Conservation (phyloP, 176 grass and related monocot species). For the Saccharum officinarum region DNA sequence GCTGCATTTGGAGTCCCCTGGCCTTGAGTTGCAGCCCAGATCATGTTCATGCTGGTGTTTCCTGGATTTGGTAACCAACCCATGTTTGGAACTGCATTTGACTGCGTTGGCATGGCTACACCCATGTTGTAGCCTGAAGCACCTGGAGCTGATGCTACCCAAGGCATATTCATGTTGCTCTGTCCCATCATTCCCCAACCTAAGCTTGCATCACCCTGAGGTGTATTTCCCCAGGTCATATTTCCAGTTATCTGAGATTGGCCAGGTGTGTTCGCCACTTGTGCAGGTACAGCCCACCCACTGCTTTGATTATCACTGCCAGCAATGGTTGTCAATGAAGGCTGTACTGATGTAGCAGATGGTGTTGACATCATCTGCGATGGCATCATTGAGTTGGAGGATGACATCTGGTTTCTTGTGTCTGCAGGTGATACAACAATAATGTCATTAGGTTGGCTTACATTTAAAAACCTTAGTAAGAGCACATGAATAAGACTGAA, state of each 20-base stretch:
- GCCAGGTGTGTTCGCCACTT: slow-evolving; percentile 53
- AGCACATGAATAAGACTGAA: slow-evolving; percentile 16
- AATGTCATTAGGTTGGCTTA: slow-evolving; percentile 19
- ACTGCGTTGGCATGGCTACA: slow-evolving; percentile 45
- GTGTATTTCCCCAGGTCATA: slow-evolving; percentile 54
- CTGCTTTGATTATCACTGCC: slow-evolving; percentile 45
- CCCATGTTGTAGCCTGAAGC: slow-evolving; percentile 75
- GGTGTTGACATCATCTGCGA: slow-evolving; percentile 39
- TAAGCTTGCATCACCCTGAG: slow-evolving; percentile 66
- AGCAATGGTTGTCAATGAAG: slow-evolving; percentile 11
- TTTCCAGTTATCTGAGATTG: slow-evolving; percentile 51
- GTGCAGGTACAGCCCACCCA: slow-evolving; percentile 46
- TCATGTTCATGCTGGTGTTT: slow-evolving; percentile 68
- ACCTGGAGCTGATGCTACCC: slow-evolving; percentile 56
- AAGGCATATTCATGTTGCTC: slow-evolving; percentile 63
- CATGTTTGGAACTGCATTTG: slow-evolving; percentile 60
- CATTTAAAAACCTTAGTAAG: neutral
- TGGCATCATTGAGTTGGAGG: slow-evolving; percentile 40
- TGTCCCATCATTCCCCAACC: slow-evolving; percentile 54
- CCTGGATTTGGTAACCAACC: slow-evolving; percentile 67
- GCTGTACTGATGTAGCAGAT: slow-evolving; percentile 44
- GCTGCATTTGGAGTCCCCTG: slow-evolving; percentile 53
- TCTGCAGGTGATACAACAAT: slow-evolving; percentile 36
- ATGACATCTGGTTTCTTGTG: slow-evolving; percentile 36
- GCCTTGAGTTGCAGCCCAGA: slow-evolving; percentile 44